Conservation (phyloP, 352 stramenopile species). For the Blastocystis hominis region DNA sequence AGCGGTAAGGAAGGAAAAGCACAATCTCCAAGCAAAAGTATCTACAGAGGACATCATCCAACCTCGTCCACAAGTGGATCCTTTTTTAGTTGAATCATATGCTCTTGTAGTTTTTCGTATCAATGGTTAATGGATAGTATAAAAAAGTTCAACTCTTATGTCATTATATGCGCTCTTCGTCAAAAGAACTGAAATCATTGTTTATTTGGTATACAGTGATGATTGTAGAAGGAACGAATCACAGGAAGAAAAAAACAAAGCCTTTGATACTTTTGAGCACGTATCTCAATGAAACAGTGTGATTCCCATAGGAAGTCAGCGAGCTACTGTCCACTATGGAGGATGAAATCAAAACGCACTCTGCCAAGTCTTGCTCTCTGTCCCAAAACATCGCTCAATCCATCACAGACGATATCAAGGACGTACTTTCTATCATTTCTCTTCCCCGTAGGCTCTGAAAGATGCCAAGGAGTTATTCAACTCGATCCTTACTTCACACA, state of each 20-base stretch:
- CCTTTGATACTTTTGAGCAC: background rate
- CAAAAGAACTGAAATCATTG: background rate
- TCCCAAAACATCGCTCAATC: background rate
- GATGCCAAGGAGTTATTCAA: background rate
- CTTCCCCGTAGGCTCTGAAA: background rate
- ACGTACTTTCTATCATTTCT: background rate
- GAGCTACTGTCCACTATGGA: background rate
- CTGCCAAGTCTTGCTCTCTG: background rate
- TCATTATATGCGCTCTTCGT: background rate
- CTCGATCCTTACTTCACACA: background rate
- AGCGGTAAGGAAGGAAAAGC: background rate
- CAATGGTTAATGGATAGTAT: background rate
- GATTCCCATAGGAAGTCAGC: slow-evolving; percentile 18
- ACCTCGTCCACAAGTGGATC: background rate
- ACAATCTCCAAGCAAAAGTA: background rate
- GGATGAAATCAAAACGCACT: background rate
- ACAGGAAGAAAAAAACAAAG: background rate
- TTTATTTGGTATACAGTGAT: background rate
- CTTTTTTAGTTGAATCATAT: background rate
- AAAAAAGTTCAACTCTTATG: background rate
- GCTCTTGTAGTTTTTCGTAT: background rate
- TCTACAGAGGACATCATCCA: background rate
- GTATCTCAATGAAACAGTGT: background rate
- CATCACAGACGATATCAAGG: background rate
- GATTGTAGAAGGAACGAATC: background rate